Evolutionary conservation across 1,139 yeast genomes (phyloP).

Genomic region (Taphrina betulina): DNA sequence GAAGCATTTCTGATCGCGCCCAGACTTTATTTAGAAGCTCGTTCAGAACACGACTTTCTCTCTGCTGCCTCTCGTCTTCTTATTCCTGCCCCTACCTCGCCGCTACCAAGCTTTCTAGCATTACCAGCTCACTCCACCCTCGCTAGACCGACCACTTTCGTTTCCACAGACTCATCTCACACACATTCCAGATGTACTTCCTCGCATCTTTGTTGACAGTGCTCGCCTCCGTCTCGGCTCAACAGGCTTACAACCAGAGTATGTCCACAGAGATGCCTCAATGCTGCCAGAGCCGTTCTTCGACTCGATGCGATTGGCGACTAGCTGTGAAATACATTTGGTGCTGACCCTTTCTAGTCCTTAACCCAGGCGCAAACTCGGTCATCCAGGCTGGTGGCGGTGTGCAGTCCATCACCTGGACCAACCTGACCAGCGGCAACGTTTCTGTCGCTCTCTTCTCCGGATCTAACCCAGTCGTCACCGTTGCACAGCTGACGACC

Average conservation of each 20-base stretch:
- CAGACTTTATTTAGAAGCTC: no score
- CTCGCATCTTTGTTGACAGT: constrained; percentile 1
- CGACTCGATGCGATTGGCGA: background rate
- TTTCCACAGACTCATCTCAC: no score
- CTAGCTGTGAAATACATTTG: background rate
- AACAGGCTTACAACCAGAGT: constrained; percentile 27
- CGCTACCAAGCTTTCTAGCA: no score
- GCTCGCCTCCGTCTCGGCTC: constrained; percentile 20
- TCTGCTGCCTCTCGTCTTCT: no score
- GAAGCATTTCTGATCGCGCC: no score
- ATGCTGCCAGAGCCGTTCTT: background rate
- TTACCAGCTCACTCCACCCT: no score
- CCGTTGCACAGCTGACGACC: constrained; percentile 28
- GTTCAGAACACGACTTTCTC: no score
- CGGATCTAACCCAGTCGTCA: constrained; percentile 23
- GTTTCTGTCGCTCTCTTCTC: constrained; percentile 33
- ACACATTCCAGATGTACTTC: no score
- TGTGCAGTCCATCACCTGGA: constrained; percentile 34
- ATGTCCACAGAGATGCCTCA: no score
- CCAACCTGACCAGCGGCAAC: constrained; percentile 24
- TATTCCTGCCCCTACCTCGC: no score
- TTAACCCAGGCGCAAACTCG: constrained; percentile 33
- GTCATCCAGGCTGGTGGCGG: constrained; percentile 36
- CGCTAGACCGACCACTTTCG: no score
- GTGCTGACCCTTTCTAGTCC: constrained; percentile 12